Evolutionary conservation across 148 eudicot genomes (phyloP).

Genomic region (Vaccinium vitisidaea): DNA sequence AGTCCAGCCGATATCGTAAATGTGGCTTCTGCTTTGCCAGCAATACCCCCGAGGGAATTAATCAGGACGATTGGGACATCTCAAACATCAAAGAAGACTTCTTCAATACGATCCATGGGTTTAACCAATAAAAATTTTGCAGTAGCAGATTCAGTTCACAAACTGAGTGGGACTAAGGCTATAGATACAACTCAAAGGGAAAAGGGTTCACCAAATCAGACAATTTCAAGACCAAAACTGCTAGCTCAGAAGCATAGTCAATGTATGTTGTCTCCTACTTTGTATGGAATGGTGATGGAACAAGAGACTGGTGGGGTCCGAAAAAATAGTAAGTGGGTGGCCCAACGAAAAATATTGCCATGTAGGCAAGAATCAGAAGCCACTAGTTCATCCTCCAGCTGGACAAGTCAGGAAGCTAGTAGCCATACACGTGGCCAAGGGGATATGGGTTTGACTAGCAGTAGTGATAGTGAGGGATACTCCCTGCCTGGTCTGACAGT

Average conservation of each 20-base stretch:
- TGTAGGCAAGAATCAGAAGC: slow-evolving; percentile 28
- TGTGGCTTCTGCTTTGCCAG: slow-evolving; percentile 2
- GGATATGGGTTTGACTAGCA: slow-evolving; percentile 10
- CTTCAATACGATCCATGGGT: slow-evolving; percentile 20
- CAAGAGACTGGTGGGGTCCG: not conserved
- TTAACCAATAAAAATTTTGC: slow-evolving; percentile 8
- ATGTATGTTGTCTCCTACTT: not conserved
- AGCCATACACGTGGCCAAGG: not conserved
- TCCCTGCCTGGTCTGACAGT: not conserved
- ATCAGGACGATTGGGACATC: slow-evolving; percentile 11
- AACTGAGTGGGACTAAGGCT: slow-evolving; percentile 9
- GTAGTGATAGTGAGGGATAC: slow-evolving; percentile 17
- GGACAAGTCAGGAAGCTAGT: slow-evolving; percentile 30
- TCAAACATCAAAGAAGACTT: slow-evolving; percentile 16
- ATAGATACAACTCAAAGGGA: slow-evolving; percentile 4
- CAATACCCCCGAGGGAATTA: slow-evolving; percentile 3
- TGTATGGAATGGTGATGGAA: not conserved
- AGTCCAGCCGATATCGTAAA: not conserved
- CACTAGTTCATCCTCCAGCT: slow-evolving; percentile 33
- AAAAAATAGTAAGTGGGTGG: not conserved
- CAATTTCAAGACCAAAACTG: slow-evolving; percentile 3
- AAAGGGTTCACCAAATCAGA: not conserved
- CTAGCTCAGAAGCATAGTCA: not conserved
- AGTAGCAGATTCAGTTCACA: slow-evolving; percentile 5
- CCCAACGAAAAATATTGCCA: slow-evolving; percentile 3